Percentiles rank a stretch among this genome's conserved stretches.
These are phyloP conservation scores for Saccharomycopsis fermentans DNA, from an alignment of 805 yeast species.

Conservation along the genomic window DNA sequence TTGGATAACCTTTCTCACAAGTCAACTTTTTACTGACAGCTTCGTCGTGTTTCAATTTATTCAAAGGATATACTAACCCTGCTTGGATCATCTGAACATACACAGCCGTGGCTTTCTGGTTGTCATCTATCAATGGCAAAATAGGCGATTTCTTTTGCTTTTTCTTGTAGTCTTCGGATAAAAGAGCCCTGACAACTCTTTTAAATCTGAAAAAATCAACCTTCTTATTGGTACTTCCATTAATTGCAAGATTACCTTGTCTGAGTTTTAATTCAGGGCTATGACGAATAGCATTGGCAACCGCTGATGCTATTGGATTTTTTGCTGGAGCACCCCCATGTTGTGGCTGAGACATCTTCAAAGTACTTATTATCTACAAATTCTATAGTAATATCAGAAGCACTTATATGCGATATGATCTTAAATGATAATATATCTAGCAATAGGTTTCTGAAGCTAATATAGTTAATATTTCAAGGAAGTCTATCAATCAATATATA, in stretches of 20 bases:
- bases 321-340: constrained; percentile 7
- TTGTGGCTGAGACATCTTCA: neutral
- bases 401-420: neutral
- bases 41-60: constrained; percentile 60
- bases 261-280: constrained; percentile 67
- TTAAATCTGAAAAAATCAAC: constrained; percentile 82
- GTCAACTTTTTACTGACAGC: constrained; percentile 48
- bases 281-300: constrained; percentile 64
- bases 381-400: neutral
- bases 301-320: constrained; percentile 50
- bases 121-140: constrained; percentile 40
- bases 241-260: constrained; percentile 53
- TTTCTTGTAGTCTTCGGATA: constrained; percentile 57
- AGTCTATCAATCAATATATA: no score
- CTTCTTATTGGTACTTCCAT: constrained; percentile 35
- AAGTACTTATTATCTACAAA: neutral
- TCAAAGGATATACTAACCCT: constrained; percentile 66
- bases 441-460: no score
- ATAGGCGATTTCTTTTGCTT: constrained; percentile 39
- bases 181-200: constrained; percentile 69
- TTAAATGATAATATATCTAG: no score
- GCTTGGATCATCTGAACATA: constrained; percentile 61
- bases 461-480: no score
- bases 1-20: constrained; percentile 45
- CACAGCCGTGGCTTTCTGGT: constrained; percentile 47